Conservation (phyloP, 2,329 filamentous ascomycete genomes). For the Aspergillus viridinutans region DNA sequence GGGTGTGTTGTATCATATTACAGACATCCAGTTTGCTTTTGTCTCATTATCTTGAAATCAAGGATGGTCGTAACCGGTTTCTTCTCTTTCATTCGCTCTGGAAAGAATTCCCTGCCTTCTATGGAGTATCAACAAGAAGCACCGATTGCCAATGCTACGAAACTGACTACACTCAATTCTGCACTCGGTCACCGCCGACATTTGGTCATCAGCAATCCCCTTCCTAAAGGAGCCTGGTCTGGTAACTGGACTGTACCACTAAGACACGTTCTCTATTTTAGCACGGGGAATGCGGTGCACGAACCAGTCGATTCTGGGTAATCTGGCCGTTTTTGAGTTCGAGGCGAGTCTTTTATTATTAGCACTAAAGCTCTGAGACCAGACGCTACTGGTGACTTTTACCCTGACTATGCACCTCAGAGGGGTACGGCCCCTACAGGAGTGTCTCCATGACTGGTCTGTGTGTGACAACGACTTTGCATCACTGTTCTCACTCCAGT, state of each 20-base stretch:
- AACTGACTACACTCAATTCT: neutral
- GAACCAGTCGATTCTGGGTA: neutral
- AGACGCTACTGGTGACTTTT: neutral
- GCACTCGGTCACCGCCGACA: neutral
- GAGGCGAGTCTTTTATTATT: neutral
- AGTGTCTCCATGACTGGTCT: neutral
- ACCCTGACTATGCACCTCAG: neutral
- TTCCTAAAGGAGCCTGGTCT: neutral
- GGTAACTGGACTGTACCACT: neutral
- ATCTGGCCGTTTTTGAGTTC: neutral
- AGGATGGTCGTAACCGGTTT: neutral
- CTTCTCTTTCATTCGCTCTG: neutral
- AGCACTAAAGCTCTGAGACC: neutral
- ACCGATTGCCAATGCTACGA: no score
- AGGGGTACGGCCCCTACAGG: neutral
- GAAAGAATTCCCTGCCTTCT: neutral
- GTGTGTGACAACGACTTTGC: conserved; percentile 10
- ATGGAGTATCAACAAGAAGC: no score
- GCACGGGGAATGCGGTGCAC: neutral
- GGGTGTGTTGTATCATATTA: no score
- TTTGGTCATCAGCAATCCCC: neutral
- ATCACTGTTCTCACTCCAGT: conserved; percentile 5
- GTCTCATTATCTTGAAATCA: neutral
- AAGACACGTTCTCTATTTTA: neutral
- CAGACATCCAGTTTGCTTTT: neutral